Conservation (phyloP, 2,329 filamentous ascomycete genomes). For the Xylariaceae sp. region DNA sequence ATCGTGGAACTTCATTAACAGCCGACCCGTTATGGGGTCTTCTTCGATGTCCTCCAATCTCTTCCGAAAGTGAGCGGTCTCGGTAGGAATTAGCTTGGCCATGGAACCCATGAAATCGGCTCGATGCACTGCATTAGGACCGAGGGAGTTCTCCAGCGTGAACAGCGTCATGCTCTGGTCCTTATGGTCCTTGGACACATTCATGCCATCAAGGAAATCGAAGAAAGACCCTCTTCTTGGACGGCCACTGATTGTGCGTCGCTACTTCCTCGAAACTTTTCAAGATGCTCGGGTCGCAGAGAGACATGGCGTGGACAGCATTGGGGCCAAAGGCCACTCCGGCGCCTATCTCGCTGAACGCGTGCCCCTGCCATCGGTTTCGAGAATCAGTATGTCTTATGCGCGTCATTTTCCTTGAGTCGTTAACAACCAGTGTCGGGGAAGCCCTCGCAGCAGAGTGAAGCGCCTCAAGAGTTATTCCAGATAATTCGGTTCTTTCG, state of each 20-base stretch:
- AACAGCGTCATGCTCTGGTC: background rate
- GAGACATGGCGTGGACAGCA: conserved; percentile 22
- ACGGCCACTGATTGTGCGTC: conserved; percentile 17
- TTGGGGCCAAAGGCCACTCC: conserved; percentile 27
- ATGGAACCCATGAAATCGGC: conserved; percentile 33
- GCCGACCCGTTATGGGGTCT: conserved; percentile 1
- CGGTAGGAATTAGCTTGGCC: conserved; percentile 28
- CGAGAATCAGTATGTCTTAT: too few relatives aligned
- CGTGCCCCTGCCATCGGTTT: conserved; percentile 25
- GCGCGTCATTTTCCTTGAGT: too few relatives aligned
- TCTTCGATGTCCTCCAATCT: conserved; percentile 24
- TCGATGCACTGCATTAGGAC: conserved; percentile 16
- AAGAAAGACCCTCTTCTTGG: conserved; percentile 14
- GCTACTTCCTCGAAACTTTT: conserved; percentile 18
- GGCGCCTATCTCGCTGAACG: conserved; percentile 25
- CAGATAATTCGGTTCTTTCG: too few relatives aligned
- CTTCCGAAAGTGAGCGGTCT: conserved; percentile 25
- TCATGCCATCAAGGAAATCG: conserved; percentile 3
- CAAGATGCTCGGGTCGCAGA: conserved; percentile 17
- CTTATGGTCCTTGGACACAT: background rate
- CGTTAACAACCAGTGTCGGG: too few relatives aligned
- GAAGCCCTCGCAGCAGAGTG: too few relatives aligned
- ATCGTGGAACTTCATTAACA: conserved; percentile 27
- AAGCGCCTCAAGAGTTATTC: too few relatives aligned
- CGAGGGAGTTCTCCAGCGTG: background rate